A percentile compares a stretch with the other conserved stretches of the same genome.
These are phyloP conservation scores for Trichoderma endophyticum DNA, from an alignment of 2,329 filamentous ascomycete genomes.

Conservation along the genomic window DNA sequence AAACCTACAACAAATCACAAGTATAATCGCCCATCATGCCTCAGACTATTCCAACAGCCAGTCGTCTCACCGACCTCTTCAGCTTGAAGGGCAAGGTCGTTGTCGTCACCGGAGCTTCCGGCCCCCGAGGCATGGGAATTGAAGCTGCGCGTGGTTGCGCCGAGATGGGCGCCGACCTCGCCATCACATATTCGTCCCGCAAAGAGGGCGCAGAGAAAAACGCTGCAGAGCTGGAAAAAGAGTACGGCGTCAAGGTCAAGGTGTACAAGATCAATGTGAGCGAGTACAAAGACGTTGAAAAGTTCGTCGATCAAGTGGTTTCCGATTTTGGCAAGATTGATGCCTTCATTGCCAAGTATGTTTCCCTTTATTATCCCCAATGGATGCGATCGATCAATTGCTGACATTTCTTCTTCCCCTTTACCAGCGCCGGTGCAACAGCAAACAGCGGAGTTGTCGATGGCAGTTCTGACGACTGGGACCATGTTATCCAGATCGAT, in stretches of 20 bases:
- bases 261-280: constrained; percentile 59
- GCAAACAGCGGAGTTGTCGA: constrained; percentile 67
- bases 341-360: constrained; percentile 71
- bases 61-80: constrained; percentile 62
- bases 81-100: constrained; percentile 71
- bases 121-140: constrained; percentile 67
- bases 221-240: constrained; percentile 59
- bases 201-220: constrained; percentile 66
- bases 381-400: not conserved
- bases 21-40: constrained; percentile 42
- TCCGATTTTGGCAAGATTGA: constrained; percentile 72
- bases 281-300: constrained; percentile 49
- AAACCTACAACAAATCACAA: not conserved
- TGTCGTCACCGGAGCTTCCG: constrained; percentile 67
- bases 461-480: constrained; percentile 64
- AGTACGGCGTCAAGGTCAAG: constrained; percentile 66
- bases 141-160: constrained; percentile 66
- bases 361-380: constrained; percentile 46
- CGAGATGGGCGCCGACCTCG: constrained; percentile 68
- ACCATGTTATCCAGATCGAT: constrained; percentile 60
- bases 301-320: constrained; percentile 60
- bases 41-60: constrained; percentile 54
- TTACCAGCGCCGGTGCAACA: constrained; percentile 59
- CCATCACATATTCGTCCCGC: constrained; percentile 69
- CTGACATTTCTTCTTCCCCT: not conserved